Evolutionary conservation across 2,329 filamentous ascomycete species (phyloP).

Genomic region (Paracorniculantispora psalliotae): DNA sequence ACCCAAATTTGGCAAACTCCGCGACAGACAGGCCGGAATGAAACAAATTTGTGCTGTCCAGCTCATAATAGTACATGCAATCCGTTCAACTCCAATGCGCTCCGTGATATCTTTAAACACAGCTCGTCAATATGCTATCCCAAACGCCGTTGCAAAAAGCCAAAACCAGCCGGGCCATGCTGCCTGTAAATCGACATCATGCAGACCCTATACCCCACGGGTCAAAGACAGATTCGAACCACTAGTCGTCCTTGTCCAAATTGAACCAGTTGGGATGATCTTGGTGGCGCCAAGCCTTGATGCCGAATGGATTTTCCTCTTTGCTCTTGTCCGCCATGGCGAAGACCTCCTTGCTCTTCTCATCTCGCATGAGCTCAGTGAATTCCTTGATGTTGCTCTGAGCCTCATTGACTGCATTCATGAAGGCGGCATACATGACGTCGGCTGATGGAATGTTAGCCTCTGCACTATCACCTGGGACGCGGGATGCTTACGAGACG

Average conservation of each 20-base stretch:
- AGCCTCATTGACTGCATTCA: constrained; percentile 42
- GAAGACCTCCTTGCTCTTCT: constrained; percentile 45
- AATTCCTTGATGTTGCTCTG: constrained; percentile 50
- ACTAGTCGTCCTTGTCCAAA: constrained; percentile 22
- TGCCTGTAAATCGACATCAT: background rate
- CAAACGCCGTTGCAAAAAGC: background rate
- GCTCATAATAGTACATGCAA: background rate
- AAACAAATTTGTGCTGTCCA: background rate
- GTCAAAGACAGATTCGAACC: background rate
- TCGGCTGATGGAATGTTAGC: constrained; percentile 38
- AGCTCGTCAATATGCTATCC: background rate
- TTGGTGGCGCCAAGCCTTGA: constrained; percentile 54
- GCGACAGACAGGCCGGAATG: too few relatives aligned
- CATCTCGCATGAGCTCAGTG: constrained; percentile 40
- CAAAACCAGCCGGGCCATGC: too few relatives aligned
- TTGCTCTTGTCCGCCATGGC: constrained; percentile 49
- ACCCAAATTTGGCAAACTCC: too few relatives aligned
- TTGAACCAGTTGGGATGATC: constrained; percentile 57
- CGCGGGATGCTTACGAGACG: constrained; percentile 41
- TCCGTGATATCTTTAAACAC: background rate
- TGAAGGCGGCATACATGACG: constrained; percentile 42
- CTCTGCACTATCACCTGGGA: background rate
- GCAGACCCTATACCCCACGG: background rate
- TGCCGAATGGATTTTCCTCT: constrained; percentile 49
- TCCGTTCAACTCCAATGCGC: background rate